Conservation (phyloP, 2,329 filamentous ascomycete genomes). For the Colletotrichum musicola region DNA sequence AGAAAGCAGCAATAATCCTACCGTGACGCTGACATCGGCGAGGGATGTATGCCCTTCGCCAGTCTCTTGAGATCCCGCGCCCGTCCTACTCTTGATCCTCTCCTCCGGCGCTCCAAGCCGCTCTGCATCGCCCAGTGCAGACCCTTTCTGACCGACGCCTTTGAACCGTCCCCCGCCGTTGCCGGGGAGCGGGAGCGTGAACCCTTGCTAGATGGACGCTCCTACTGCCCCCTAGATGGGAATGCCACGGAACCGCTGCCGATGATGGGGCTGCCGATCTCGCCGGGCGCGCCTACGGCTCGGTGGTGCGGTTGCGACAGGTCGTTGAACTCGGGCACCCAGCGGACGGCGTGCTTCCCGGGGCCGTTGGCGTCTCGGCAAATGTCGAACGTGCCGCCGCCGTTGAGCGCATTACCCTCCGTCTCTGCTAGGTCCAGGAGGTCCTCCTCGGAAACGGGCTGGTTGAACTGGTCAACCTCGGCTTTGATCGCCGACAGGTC, state of each 20-base stretch:
- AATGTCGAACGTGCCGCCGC: conserved; percentile 88
- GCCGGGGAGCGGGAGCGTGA: neutral
- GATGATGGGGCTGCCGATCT: conserved; percentile 76
- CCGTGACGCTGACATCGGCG: neutral
- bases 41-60: neutral
- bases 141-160: neutral
- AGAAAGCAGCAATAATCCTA: neutral
- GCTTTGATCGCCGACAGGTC: conserved; percentile 77
- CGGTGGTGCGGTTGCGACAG: conserved; percentile 54
- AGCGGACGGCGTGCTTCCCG: conserved; percentile 62
- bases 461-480: conserved; percentile 52
- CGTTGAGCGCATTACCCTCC: conserved; percentile 86
- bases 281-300: conserved; percentile 70
- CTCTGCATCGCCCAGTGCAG: conserved; percentile 24
- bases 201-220: conserved; percentile 13
- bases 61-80: no score
- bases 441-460: conserved; percentile 69
- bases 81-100: neutral
- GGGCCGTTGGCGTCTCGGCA: conserved; percentile 60
- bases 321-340: conserved; percentile 65
- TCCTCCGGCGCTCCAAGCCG: neutral
- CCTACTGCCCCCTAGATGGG: conserved; percentile 36
- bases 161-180: neutral
- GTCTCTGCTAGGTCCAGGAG: conserved; percentile 90
- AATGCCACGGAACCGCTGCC: conserved; percentile 52